Base-by-base conservation (phyloP, 768 basidiomycete species). In the Psilocybe sp. region DNA sequence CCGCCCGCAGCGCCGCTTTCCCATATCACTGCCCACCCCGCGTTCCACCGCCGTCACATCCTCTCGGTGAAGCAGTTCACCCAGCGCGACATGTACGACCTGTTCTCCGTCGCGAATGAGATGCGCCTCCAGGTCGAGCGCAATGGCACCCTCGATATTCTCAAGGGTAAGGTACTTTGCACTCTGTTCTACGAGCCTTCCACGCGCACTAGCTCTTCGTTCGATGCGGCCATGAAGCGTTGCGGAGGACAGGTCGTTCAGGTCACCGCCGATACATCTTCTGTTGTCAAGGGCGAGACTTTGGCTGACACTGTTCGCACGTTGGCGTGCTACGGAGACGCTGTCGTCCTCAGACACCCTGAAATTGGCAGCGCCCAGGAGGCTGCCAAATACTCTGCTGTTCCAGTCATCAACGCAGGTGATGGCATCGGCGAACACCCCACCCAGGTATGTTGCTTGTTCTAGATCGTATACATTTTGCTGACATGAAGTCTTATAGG, bases 341-440 rank as follows among this genome's bases (percentile, higher is more conserved):
- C 88, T 2, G 85, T 98, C 60, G 95, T 96, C 19, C 78, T 99
- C 49, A 84, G 97, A 33, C 96, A 99, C 60, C 97, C 97, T 2
- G 88, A 90, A 20, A 82, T 96, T 10, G 97, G 97, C 46, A 92
- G 90, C 59, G 82, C 92, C n/a, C 92, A 97, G 64, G 68, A 85
- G 28, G 97, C 94, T n/a, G 96, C 97, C 18, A 97, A 97, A 66
- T 93, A 82, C 69, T 96, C 93, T 2, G 89, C 96, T 3, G 89
- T 99, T 1, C 97, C 97, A 0, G 83, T 99, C 61, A 75, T 99
- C 68, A 99, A 98, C 64, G 96, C 93, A 44, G 97, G 97, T 20
- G 97, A 99, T 62, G 97, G 97, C 15, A 81, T 90, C 44, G 97
- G 97, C 47, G 97, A 99, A 69, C 97, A 99, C 64, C 97, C 96